These are phyloP conservation scores for Ulmus americana DNA, from an alignment of 331 rosid genomes.

Conservation along the genomic window DNA sequence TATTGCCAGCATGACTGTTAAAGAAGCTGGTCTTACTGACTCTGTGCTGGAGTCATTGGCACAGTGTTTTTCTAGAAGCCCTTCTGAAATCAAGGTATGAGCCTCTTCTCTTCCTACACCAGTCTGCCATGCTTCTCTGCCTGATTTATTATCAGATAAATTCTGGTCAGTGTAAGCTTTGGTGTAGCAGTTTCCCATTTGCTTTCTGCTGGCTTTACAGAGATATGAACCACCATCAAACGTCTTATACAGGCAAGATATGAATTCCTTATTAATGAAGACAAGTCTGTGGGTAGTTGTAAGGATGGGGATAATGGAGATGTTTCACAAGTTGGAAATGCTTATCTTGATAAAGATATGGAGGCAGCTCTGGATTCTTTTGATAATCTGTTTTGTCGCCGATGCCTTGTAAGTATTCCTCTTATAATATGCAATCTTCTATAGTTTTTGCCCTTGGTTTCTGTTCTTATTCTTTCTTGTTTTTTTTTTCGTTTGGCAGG, in stretches of 20 bases:
- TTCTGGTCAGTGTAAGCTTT: constrained; percentile 71
- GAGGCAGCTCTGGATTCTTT: constrained; percentile 97
- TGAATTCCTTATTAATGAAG: constrained; percentile 50
- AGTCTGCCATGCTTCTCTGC: constrained; percentile 26
- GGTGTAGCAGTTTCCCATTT: constrained; percentile 91
- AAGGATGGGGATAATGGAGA: constrained; percentile 49
- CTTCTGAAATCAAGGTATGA: constrained; percentile 69
- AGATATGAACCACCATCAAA: constrained; percentile 89
- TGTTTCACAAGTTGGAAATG: constrained; percentile 46
- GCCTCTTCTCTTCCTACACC: constrained; percentile 20
- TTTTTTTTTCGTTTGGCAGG: constrained; percentile 45
- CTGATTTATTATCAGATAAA: constrained; percentile 39
- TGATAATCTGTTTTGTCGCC: constrained; percentile 94
- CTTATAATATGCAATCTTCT: constrained; percentile 11
- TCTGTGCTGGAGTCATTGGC: constrained; percentile 65
- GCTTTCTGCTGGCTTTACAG: constrained; percentile 87
- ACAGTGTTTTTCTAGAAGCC: constrained; percentile 69
- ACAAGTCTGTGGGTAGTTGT: constrained; percentile 42
- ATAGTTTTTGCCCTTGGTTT: constrained; percentile 8
- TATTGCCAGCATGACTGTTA: constrained; percentile 64
- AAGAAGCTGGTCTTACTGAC: constrained; percentile 70
- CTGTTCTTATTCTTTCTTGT: constrained; percentile 19
- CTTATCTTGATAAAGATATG: constrained; percentile 81
- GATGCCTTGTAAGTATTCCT: constrained; percentile 75
- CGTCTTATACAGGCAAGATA: constrained; percentile 97